A percentile compares a stretch with the other conserved stretches of the same genome.
Conservation (phyloP, 2,329 filamentous ascomycete species). For the Clarireedia homoeocarpa region DNA sequence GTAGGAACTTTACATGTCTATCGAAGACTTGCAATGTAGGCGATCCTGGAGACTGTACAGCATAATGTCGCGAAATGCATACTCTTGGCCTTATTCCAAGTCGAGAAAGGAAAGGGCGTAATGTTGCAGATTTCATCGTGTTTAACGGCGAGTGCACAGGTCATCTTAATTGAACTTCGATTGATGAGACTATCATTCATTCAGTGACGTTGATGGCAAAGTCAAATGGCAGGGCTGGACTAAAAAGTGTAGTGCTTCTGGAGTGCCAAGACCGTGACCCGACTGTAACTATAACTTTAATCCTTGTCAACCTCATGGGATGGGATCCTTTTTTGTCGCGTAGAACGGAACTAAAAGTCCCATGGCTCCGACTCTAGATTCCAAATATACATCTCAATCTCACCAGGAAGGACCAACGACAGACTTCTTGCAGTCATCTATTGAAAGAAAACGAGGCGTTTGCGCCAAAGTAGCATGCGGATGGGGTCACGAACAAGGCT, state of each 20-base stretch:
- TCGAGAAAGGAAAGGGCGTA: constrained; percentile 19
- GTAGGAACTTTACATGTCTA: constrained; percentile 75
- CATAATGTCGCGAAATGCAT: constrained; percentile 51
- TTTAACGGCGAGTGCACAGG: background rate
- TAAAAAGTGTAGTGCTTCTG: background rate
- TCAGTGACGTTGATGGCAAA: constrained; percentile 1
- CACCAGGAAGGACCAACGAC: background rate
- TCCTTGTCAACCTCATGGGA: background rate
- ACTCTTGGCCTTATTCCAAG: constrained; percentile 14
- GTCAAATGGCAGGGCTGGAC: background rate
- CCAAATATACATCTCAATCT: background rate
- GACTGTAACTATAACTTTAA: background rate
- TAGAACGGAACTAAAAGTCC: constrained; percentile 1
- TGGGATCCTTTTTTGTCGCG: background rate
- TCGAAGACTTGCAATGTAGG: constrained; percentile 90
- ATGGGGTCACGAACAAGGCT: constrained; percentile 11
- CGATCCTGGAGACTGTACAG: constrained; percentile 67
- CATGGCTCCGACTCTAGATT: background rate
- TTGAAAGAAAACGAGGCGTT: background rate
- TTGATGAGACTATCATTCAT: constrained; percentile 1
- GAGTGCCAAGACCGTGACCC: background rate
- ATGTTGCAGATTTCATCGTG: constrained; percentile 21
- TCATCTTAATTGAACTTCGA: background rate
- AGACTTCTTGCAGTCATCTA: background rate
- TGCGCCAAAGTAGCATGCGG: constrained; percentile 1